Base-by-base conservation (phyloP, 2,329 filamentous ascomycete species). In the Penicillium expansum region DNA sequence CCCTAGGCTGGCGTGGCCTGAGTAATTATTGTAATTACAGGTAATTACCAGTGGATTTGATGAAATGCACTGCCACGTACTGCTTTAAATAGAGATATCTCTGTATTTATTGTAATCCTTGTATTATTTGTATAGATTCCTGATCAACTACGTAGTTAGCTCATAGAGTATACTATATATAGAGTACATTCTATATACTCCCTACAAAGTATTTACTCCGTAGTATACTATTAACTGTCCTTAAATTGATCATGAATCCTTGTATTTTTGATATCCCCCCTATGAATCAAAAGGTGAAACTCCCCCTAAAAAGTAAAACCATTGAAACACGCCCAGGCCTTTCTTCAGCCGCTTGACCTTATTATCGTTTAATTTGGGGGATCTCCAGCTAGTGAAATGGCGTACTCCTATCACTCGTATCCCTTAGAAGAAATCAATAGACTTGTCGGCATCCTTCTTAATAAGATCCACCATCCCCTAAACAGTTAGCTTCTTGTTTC, bases 381-480 rank as follows among this genome's bases (percentile, higher is more conserved):
- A 29, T 45, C 39, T 35, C 44, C 37, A 42, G 6, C 16, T 49
- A 27, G n/a, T 32, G n/a, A 5, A 16, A 13, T 41, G 33, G 1
- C 11, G 33, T 5, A n/a, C n/a, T n/a, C n/a, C n/a, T n/a, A 24
- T 8, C n/a, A 37, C 6, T 33, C 20, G 11, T n/a, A 29, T 43
- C 22, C 22, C 54, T 74, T 67, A 94, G 66, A 96, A 86, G 58
- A 99, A 78, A 73, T 96, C 92, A 62, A 99, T 89, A 16, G 88
- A 86, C 78, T 97, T 97, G 73, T 97, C 92, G 9, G 92, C 90
- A 72, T 99, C 94, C 67, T 92, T 90, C 70, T 90, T 89, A 69
- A 99, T 96, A 68, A 99, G 77, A 32, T 96, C 92, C 53, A 94
- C 77, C 94, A 99, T 99, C 29, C 93, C 94, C 91, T 95, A 58